phyloP scores from a whole-genome alignment of 1,284 basidiomycete genomes.

The Trichosporon sp. region DNA sequence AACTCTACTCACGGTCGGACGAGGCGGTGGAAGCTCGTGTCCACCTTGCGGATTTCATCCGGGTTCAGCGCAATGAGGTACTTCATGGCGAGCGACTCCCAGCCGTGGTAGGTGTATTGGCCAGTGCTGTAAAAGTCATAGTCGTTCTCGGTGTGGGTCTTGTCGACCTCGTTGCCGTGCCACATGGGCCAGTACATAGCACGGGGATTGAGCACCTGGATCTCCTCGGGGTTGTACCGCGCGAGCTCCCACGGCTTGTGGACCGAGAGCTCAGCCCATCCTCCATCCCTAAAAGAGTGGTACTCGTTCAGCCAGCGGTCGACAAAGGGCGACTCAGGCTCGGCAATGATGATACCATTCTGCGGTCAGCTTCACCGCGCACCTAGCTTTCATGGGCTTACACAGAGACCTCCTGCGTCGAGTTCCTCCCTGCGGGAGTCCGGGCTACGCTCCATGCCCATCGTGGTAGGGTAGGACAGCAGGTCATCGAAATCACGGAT shows the following conservation, averaged over 20 bases:
- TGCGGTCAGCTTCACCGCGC: not conserved
- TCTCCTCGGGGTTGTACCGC: slow-evolving; percentile 50
- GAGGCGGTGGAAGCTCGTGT: slow-evolving; percentile 55
- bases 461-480: slow-evolving; percentile 53
- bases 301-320: slow-evolving; percentile 57
- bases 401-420: slow-evolving; percentile 56
- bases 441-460: slow-evolving; percentile 58
- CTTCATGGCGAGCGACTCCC: slow-evolving; percentile 57
- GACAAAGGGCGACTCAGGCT: slow-evolving; percentile 56
- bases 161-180: slow-evolving; percentile 51
- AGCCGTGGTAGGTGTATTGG: slow-evolving; percentile 58
- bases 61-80: slow-evolving; percentile 52
- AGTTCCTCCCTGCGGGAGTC: slow-evolving; percentile 43
- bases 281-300: slow-evolving; percentile 53
- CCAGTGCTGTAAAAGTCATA: slow-evolving; percentile 50
- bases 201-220: slow-evolving; percentile 57
- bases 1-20: slow-evolving; percentile 48
- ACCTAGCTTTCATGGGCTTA: slow-evolving; percentile 30
- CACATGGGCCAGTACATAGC: slow-evolving; percentile 61
- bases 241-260: slow-evolving; percentile 56
- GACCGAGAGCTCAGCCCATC: slow-evolving; percentile 58
- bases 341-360: slow-evolving; percentile 59
- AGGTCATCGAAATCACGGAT: slow-evolving; percentile 50
- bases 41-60: slow-evolving; percentile 41
- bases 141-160: slow-evolving; percentile 47